phyloP scores from a whole-genome alignment of 2,329 filamentous ascomycete genomes.

The Trichophyton rubrum region DNA sequence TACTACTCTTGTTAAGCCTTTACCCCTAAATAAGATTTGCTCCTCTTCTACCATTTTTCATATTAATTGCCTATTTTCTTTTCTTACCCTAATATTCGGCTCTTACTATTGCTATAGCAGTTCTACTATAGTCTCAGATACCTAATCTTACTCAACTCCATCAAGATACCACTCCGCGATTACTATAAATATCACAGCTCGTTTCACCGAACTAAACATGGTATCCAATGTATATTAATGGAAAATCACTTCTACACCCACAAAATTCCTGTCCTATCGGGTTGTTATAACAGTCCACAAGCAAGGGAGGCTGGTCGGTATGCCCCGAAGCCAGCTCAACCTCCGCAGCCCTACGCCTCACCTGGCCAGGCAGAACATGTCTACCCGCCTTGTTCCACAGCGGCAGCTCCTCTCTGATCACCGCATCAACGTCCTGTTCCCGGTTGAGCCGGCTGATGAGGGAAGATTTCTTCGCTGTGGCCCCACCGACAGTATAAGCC shows the following conservation, averaged over 20 bases:
- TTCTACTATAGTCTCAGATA: no score
- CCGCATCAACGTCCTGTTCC: slow-evolving; percentile 31
- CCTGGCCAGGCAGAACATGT: slow-evolving; percentile 30
- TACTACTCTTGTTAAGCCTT: no score
- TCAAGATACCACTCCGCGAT: no score
- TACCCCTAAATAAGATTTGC: no score
- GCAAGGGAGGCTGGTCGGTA: slow-evolving; percentile 7
- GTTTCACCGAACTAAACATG: no score
- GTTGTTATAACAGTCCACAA: neutral
- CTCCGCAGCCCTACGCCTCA: slow-evolving; percentile 35
- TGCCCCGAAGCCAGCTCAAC: slow-evolving; percentile 29
- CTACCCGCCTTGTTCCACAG: slow-evolving; percentile 37
- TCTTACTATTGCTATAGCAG: no score
- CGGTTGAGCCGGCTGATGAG: slow-evolving; percentile 35
- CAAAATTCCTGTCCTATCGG: neutral
- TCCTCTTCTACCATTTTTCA: no score
- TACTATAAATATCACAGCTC: no score
- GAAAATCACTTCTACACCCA: neutral
- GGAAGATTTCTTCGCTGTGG: slow-evolving; percentile 28
- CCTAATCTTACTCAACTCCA: no score
- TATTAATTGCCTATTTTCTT: no score
- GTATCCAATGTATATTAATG: no score
- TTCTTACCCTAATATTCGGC: no score
- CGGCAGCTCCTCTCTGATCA: slow-evolving; percentile 36
- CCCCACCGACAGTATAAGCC: slow-evolving; percentile 30